Evolutionary conservation across 495 filamentous ascomycete genomes (phyloP), one percentile per base, ranked within the genome.

Genomic region (Talaromyces adpressus): DNA sequence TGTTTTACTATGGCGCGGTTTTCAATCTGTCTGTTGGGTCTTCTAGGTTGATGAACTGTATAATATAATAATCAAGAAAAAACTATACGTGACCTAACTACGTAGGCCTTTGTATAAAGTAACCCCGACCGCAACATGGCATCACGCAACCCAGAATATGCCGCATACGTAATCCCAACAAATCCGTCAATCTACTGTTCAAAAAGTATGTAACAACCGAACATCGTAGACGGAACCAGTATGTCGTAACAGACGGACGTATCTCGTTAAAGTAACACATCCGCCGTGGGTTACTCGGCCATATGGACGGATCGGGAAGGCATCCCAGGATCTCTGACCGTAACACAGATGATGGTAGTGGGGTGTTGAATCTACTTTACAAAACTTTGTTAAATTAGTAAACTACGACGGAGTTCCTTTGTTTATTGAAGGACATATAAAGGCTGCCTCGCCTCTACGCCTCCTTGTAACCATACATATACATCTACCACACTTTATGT

Each of bases 251-350:
- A 30, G 29, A 51, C 52, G 52, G 52, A 56, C 52, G n/a, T 49
- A 12, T 12, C 45, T 49, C 45, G 18, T 18, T 27, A 56, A 18
- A 56, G 52, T 56, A 56, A 56, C 27, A 25, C n/a, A 56, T 20
- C 56, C 56, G 51, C 18, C 49, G n/a, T 25, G 49, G 49, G 22
- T 20, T 25, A 53, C 22, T 58, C 56, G 56, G 56, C 56, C 56
- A 22, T 58, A 58, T 58, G 56, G 18, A 58, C 56, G 30, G 56
- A 58, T 58, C 30, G 56, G 56, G 56, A 18, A 58, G 20, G 56
- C n/a, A 8, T 20, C 7, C 22, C n/a, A 9, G 49, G 2, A 20
- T 54, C 20, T 23, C 23, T 14, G 12, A 29, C 22, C 51, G 20
- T 16, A 18, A 7, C 45, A 20, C 45, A 8, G 45, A 49, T 49